phyloP scores from a whole-genome alignment of 78 protist species.

The Abeoforma whisleri region DNA sequence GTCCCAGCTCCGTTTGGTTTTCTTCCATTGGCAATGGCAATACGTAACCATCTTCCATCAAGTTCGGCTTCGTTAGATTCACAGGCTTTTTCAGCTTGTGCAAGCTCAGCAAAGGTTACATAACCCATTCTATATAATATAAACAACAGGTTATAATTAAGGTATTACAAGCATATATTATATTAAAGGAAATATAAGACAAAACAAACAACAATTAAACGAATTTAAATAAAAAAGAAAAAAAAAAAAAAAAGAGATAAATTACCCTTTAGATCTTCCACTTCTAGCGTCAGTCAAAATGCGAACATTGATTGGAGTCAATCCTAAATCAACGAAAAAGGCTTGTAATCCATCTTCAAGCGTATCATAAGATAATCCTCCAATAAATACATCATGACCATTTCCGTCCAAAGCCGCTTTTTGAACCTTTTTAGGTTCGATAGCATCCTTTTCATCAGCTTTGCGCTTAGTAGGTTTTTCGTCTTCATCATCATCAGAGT shows the following conservation, averaged over 20 bases:
- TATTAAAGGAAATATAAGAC: too few species aligned
- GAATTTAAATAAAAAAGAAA: too few species aligned
- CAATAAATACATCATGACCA: not conserved
- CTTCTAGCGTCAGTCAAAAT: not conserved
- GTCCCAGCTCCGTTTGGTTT: not conserved
- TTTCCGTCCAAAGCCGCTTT: too few species aligned
- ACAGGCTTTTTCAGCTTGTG: not conserved
- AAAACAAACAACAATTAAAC: not conserved
- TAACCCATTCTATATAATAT: not conserved
- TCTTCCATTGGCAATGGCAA: constrained; percentile 12
- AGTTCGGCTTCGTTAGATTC: not conserved
- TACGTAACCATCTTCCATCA: constrained; percentile 15
- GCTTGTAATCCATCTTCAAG: not conserved
- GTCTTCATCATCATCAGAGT: not conserved
- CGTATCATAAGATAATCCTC: not conserved
- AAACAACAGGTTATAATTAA: too few species aligned
- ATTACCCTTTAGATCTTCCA: not conserved
- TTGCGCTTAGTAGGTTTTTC: not conserved
- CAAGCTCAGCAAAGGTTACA: not conserved
- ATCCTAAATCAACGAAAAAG: not conserved
- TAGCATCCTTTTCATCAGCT: not conserved
- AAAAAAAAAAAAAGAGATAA: not conserved
- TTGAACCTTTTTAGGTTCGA: too few species aligned
- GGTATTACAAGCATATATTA: too few species aligned
- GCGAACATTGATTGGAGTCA: not conserved